These are phyloP conservation scores for Coemansia sp. DNA, from an alignment of 192 early-diverging fungal genomes.

Conservation along the genomic window DNA sequence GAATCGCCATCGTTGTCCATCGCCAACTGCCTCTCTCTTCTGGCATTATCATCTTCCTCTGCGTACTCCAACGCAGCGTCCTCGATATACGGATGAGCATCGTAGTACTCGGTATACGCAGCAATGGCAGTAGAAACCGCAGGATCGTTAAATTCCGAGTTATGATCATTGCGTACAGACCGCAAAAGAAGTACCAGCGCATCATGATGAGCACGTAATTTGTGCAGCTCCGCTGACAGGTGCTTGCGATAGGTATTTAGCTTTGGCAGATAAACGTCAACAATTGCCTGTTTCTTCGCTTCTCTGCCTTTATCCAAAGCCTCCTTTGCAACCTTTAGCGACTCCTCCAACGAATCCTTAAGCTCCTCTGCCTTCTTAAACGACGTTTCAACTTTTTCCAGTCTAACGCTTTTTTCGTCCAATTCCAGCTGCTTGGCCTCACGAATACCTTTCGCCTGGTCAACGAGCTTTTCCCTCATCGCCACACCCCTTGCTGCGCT, in stretches of 20 bases:
- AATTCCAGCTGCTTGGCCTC: slow-evolving; percentile 20
- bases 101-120: slow-evolving; percentile 62
- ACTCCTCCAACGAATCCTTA: slow-evolving; percentile 31
- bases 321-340: slow-evolving; percentile 9
- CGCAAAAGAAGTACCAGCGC: slow-evolving; percentile 28
- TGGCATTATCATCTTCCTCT: slow-evolving; percentile 32
- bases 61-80: slow-evolving; percentile 30
- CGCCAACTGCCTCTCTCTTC: slow-evolving; percentile 23
- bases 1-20: slow-evolving; percentile 30
- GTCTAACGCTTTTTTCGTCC: slow-evolving; percentile 4
- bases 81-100: slow-evolving; percentile 45
- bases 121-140: slow-evolving; percentile 64
- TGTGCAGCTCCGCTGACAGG: slow-evolving; percentile 27
- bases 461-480: slow-evolving; percentile 23
- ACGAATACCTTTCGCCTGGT: slow-evolving; percentile 27
- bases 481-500: slow-evolving; percentile 17
- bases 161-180: slow-evolving; percentile 63
- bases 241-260: slow-evolving; percentile 25
- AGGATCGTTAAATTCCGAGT: slow-evolving; percentile 72
- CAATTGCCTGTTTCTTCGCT: slow-evolving; percentile 28
- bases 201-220: slow-evolving; percentile 28
- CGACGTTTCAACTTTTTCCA: slow-evolving; percentile 15
- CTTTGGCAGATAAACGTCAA: slow-evolving; percentile 24
- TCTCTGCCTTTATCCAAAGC: slow-evolving; percentile 11
- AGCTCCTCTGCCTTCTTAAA: slow-evolving; percentile 32